Evolutionary conservation across 768 basidiomycete species (phyloP).

Genomic region (Termitomyces heimii): DNA sequence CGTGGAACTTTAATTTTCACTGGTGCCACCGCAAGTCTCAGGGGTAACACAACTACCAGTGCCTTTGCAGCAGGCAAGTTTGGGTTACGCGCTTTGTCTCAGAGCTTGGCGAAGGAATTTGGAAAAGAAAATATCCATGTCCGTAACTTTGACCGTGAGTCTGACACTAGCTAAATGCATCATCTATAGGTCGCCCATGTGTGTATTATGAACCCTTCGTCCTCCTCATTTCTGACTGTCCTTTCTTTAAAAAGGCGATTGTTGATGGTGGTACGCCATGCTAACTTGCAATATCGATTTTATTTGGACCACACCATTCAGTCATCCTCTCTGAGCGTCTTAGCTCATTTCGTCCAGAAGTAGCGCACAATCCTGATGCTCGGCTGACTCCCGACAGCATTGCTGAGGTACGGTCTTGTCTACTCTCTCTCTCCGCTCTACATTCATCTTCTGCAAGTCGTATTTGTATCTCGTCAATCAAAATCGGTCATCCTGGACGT

Average conservation of each 20-base stretch:
- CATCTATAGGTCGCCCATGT: conserved; percentile 55
- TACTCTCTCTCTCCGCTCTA: neutral
- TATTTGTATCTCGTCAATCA: conserved; percentile 65
- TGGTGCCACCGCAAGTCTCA: conserved; percentile 60
- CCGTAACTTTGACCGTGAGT: neutral
- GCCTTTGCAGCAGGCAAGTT: conserved; percentile 62
- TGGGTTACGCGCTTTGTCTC: conserved; percentile 55
- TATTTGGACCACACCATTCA: conserved; percentile 10
- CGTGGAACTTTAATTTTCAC: conserved; percentile 67
- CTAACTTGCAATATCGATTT: neutral
- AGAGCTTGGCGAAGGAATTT: conserved; percentile 73
- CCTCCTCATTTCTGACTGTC: neutral
- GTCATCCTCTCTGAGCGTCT: conserved; percentile 30
- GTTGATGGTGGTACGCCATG: conserved; percentile 54
- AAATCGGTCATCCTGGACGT: conserved; percentile 69
- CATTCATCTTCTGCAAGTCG: conserved; percentile 31
- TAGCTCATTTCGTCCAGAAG: conserved; percentile 23
- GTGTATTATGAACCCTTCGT: conserved; percentile 18
- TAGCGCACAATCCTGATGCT: conserved; percentile 38
- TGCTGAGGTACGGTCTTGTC: conserved; percentile 43
- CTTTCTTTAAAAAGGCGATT: conserved; percentile 37
- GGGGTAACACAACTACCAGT: conserved; percentile 59
- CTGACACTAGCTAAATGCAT: neutral
- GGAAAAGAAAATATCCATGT: conserved; percentile 72
- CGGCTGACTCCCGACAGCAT: conserved; percentile 63